Conservation (phyloP, 2,329 filamentous ascomycete genomes). For the Trichoderma guizhouense region DNA sequence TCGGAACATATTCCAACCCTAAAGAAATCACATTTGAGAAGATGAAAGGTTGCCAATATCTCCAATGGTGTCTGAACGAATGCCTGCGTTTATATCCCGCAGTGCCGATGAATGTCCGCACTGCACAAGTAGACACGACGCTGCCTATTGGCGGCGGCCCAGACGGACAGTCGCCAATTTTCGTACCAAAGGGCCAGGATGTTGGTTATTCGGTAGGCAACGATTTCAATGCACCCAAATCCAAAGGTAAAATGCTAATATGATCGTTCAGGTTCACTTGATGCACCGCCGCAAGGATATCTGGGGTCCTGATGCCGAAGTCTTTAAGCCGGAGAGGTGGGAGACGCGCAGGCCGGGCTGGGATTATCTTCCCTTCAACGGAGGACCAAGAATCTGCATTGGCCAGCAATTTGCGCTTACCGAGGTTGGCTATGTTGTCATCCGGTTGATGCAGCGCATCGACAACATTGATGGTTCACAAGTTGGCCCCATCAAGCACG, state of each 20-base stretch:
- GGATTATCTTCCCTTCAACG: slow-evolving; percentile 30
- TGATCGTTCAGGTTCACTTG: slow-evolving; percentile 21
- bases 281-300: slow-evolving; percentile 40
- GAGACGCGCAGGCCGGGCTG: slow-evolving; percentile 26
- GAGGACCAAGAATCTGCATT: slow-evolving; percentile 29
- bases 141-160: slow-evolving; percentile 51
- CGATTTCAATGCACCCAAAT: not conserved
- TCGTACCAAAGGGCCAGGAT: slow-evolving; percentile 45
- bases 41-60: slow-evolving; percentile 25
- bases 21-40: slow-evolving; percentile 27
- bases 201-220: slow-evolving; percentile 35
- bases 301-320: slow-evolving; percentile 38
- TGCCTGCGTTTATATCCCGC: slow-evolving; percentile 25
- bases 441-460: slow-evolving; percentile 24
- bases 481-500: slow-evolving; percentile 22
- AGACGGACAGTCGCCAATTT: slow-evolving; percentile 45
- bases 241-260: not conserved
- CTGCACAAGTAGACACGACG: slow-evolving; percentile 39
- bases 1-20: slow-evolving; percentile 46
- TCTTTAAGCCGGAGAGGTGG: slow-evolving; percentile 42
- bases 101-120: slow-evolving; percentile 26
- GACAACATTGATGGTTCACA: slow-evolving; percentile 24
- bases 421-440: slow-evolving; percentile 25
- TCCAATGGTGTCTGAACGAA: slow-evolving; percentile 28
- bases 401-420: slow-evolving; percentile 30